Base-by-base conservation (phyloP, 495 filamentous ascomycete genomes). In the Xylaria scruposa region DNA sequence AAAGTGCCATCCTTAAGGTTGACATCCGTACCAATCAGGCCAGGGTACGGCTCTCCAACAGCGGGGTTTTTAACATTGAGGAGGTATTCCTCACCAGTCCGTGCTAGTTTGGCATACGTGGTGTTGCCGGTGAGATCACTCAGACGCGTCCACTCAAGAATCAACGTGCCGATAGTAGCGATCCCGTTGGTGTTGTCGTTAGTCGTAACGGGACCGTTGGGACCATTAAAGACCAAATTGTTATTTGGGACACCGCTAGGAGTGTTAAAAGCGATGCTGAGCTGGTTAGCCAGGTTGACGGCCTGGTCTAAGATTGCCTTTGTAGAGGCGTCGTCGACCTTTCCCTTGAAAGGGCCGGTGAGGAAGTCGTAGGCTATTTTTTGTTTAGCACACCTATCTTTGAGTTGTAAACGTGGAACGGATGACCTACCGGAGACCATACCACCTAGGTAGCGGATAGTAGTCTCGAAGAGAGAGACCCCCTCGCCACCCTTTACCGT, bases 391-490 rank as follows among this genome's bases (percentile, higher is more conserved):
- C 3, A 46, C 3, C 7, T 9, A n/a, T 44, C 36, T 1, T 44
- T 12, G 21, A 10, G 17, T 51, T 51, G 38, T 21, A 24, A 29
- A 59, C 19, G 7, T 21, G 15, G 26, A 13, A 31, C 47, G 9
- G 4, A 19, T 58, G 17, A 54, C 54, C 9, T 74, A 86, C 85
- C 84, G 10, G 94, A 92, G 53, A 97, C 73, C 73, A 97, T 83
- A 21, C 94, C 94, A 19, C 85, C 94, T 4, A 97, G 82, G 74
- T 97, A 97, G 4, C 94, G 91, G 75, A 97, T 97, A 3, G 93
- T 97, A 3, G 94, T 97, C 81, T 97, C 94, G 71, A 97, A 97
- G 38, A 97, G 81, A 68, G 91, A 94, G 72, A 97, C 89, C 17
- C 82, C 82, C 8, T 79, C 80, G 1, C 76, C 68, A n/a, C 70